Evolutionary conservation across 2,329 filamentous ascomycete genomes (phyloP).

Genomic region (Grosmannia clavigera): DNA sequence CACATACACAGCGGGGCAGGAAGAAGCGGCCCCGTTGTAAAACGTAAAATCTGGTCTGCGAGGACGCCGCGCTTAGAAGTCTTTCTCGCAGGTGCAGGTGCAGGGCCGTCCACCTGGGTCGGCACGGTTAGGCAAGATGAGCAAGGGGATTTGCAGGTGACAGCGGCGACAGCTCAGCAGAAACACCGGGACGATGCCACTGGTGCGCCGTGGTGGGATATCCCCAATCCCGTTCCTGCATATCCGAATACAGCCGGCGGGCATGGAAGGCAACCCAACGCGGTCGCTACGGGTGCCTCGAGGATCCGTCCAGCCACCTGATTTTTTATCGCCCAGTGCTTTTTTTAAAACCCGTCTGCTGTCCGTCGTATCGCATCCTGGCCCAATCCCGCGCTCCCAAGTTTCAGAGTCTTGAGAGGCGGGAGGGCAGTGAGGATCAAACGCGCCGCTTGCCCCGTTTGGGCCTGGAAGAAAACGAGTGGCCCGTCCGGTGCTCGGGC

Average conservation of each 20-base stretch:
- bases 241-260: not conserved
- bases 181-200: not conserved
- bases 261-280: not conserved
- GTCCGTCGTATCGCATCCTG: not conserved
- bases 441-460: constrained; percentile 10
- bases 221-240: not conserved
- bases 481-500: not conserved
- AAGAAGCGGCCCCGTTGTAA: not conserved
- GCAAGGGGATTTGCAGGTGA: constrained; percentile 1
- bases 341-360: not conserved
- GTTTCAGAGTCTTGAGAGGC: constrained; percentile 11
- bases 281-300: not conserved
- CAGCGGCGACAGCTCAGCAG: not conserved
- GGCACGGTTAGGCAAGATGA: not conserved
- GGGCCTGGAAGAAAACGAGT: not conserved
- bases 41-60: not conserved
- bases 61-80: not conserved
- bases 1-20: not conserved
- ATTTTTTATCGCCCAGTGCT: not conserved
- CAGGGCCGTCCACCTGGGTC: not conserved
- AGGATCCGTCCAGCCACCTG: not conserved
- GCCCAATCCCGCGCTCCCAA: not conserved
- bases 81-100: not conserved
- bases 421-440: constrained; percentile 11
- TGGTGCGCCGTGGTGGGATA: not conserved